phyloP scores from a whole-genome alignment of 306 rosid genomes.

The Prunus fruticosa region DNA sequence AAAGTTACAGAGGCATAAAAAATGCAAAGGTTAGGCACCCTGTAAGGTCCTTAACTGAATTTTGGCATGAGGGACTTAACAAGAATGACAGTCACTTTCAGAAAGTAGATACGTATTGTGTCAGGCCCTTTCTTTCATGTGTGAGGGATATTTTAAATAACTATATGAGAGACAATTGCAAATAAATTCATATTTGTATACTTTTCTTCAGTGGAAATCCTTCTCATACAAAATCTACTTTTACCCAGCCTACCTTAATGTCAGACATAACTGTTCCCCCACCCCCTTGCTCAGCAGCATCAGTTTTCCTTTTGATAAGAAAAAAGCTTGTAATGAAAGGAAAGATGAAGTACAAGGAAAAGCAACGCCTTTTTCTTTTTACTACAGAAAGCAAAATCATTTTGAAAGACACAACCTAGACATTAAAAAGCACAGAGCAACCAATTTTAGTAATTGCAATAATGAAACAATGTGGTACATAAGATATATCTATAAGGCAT shows the following conservation, averaged over 20 bases:
- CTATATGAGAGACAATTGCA: neutral
- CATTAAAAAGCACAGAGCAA: neutral
- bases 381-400: neutral
- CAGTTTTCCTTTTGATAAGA: neutral
- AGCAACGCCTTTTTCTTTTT: neutral
- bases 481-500: slow-evolving; percentile 19
- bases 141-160: neutral
- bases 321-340: neutral
- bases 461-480: neutral
- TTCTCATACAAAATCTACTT: neutral
- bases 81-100: neutral
- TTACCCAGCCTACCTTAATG: neutral
- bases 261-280: neutral
- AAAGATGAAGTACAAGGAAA: neutral
- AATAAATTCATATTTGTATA: neutral
- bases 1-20: slow-evolving; percentile 6
- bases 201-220: neutral
- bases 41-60: neutral
- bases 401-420: neutral
- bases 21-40: neutral
- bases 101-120: neutral
- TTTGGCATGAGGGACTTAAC: neutral
- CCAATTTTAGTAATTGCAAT: neutral
- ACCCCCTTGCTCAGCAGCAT: neutral
- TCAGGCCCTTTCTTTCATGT: neutral